Evolutionary conservation across 139 green algal species (phyloP).

Genomic region (Chlorella sp.): DNA sequence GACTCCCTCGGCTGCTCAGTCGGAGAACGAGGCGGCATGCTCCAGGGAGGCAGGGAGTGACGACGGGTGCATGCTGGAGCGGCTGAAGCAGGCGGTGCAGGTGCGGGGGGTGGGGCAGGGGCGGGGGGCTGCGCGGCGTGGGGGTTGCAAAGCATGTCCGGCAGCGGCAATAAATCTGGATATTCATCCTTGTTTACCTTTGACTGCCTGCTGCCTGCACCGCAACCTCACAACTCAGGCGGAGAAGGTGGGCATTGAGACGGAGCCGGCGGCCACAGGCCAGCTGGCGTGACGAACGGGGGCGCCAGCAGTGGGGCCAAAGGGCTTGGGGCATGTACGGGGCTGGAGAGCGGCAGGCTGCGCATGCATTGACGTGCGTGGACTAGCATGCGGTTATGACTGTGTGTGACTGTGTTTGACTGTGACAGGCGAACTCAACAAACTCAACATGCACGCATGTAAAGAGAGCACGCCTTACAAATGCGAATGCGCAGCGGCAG

Average conservation of each 20-base stretch:
- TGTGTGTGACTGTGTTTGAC: no score
- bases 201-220: no score
- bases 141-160: not conserved
- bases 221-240: constrained; percentile 2
- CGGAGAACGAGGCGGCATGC: not conserved
- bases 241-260: constrained; percentile 26
- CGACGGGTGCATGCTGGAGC: constrained; percentile 28
- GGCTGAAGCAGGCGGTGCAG: constrained; percentile 29
- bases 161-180: not conserved
- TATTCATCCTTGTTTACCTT: no score
- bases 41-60: not conserved
- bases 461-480: no score
- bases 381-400: no score
- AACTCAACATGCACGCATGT: no score
- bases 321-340: not conserved
- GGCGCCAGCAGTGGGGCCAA: no score
- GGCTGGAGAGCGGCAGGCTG: not conserved
- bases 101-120: not conserved
- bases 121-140: not conserved
- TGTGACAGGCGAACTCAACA: no score
- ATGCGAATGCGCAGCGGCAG: no score
- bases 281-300: constrained; percentile 29
- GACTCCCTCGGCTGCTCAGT: not conserved
- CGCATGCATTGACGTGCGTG: no score
- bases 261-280: constrained; percentile 32